Conservation (phyloP, 2,329 filamentous ascomycete species). For the Penicillium sp. region DNA sequence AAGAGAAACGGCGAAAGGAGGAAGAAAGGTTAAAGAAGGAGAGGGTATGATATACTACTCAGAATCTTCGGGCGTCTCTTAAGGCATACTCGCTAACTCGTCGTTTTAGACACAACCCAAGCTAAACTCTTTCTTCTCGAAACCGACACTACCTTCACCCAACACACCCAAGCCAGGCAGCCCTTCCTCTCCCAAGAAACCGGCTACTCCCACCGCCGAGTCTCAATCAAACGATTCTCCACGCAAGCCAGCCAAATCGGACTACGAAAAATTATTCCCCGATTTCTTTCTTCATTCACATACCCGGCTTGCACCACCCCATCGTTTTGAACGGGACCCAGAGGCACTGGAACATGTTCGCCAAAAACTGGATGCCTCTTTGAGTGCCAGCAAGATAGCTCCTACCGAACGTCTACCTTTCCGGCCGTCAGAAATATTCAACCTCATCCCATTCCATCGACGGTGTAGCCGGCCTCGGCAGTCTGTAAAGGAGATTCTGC, state of each 20-base stretch:
- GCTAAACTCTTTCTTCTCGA: slow-evolving; percentile 53
- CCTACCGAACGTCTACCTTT: slow-evolving; percentile 22
- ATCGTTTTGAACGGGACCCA: slow-evolving; percentile 59
- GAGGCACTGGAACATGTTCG: slow-evolving; percentile 58
- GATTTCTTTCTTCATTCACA: slow-evolving; percentile 78
- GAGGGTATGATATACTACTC: slow-evolving; percentile 35
- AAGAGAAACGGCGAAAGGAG: slow-evolving; percentile 50
- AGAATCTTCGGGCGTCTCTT: not conserved
- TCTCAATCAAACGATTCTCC: slow-evolving; percentile 9
- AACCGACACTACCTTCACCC: slow-evolving; percentile 37
- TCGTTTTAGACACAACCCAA: slow-evolving; percentile 49
- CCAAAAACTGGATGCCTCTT: slow-evolving; percentile 49
- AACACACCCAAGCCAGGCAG: slow-evolving; percentile 12
- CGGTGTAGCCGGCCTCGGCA: slow-evolving; percentile 32
- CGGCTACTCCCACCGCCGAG: slow-evolving; percentile 7
- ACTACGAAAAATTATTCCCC: slow-evolving; percentile 72
- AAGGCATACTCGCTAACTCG: slow-evolving; percentile 16
- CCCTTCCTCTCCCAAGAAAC: slow-evolving; percentile 34
- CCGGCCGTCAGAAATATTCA: slow-evolving; percentile 39
- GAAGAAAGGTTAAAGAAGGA: slow-evolving; percentile 53
- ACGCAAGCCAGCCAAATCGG: slow-evolving; percentile 39
- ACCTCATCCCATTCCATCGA: slow-evolving; percentile 41
- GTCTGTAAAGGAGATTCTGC: slow-evolving; percentile 63
- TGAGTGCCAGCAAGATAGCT: slow-evolving; percentile 22
- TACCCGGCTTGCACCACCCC: slow-evolving; percentile 65